phyloP scores from a whole-genome alignment of 805 yeast genomes.

The Wickerhamiella vanderwaltii region DNA sequence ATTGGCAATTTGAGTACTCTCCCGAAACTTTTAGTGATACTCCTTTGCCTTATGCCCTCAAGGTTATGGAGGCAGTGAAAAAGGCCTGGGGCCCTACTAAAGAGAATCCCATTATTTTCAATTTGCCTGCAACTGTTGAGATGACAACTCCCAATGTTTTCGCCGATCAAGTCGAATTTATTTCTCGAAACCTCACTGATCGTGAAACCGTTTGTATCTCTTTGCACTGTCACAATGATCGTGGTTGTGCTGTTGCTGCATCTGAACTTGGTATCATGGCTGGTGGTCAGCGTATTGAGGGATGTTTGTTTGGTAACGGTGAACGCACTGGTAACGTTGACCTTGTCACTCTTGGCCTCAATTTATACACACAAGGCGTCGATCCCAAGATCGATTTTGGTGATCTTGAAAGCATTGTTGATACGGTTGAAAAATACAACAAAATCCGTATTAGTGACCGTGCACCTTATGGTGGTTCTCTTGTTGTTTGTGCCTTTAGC shows the following conservation, averaged over 20 bases:
- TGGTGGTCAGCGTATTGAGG: slow-evolving; percentile 83
- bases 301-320: slow-evolving; percentile 76
- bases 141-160: slow-evolving; percentile 69
- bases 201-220: slow-evolving; percentile 65
- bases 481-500: slow-evolving; percentile 72
- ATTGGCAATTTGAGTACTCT: slow-evolving; percentile 67
- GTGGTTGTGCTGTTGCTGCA: slow-evolving; percentile 86
- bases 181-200: slow-evolving; percentile 45
- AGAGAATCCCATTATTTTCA: slow-evolving; percentile 60
- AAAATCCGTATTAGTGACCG: slow-evolving; percentile 69
- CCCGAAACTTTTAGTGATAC: slow-evolving; percentile 74
- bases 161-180: slow-evolving; percentile 77
- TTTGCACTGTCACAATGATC: slow-evolving; percentile 71
- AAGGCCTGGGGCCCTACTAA: slow-evolving; percentile 59
- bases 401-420: slow-evolving; percentile 52
- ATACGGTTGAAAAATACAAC: slow-evolving; percentile 65
- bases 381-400: slow-evolving; percentile 60
- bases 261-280: slow-evolving; percentile 72
- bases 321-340: slow-evolving; percentile 85
- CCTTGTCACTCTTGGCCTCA: slow-evolving; percentile 62
- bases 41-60: slow-evolving; percentile 46
- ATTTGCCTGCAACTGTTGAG: slow-evolving; percentile 77
- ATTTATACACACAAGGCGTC: slow-evolving; percentile 69
- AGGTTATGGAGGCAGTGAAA: slow-evolving; percentile 65
- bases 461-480: slow-evolving; percentile 73